Evolutionary conservation across 495 filamentous ascomycete species (phyloP).

Genomic region (Echria macrotheca): DNA sequence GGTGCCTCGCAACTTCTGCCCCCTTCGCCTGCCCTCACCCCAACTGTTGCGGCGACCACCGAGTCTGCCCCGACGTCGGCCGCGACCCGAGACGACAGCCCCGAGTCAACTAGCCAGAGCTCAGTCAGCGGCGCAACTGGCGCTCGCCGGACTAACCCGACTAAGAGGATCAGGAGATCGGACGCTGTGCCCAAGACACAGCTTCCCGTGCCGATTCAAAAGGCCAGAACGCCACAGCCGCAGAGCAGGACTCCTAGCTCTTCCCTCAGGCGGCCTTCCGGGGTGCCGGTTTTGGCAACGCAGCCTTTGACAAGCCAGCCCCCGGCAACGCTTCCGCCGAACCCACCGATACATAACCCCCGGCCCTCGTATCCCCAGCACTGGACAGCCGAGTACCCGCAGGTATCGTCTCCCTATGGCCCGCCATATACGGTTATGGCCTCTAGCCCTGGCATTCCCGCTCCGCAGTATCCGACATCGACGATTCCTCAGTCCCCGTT

Average conservation of each 20-base stretch:
- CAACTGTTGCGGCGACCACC: constrained; percentile 13
- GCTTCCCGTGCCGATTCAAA: constrained; percentile 7
- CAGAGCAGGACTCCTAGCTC: constrained; percentile 5
- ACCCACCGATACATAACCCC: constrained; percentile 1
- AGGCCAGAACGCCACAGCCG: constrained; percentile 5
- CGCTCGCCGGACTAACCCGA: constrained; percentile 1
- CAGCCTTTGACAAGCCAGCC: constrained; percentile 3
- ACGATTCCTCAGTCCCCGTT: constrained; percentile 1
- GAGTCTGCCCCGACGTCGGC: not conserved
- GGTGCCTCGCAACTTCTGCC: constrained; percentile 16
- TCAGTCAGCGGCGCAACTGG: not conserved
- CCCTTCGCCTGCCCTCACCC: constrained; percentile 23
- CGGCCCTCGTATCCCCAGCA: constrained; percentile 1
- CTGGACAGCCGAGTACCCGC: constrained; percentile 10
- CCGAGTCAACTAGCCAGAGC: constrained; percentile 1
- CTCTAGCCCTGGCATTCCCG: constrained; percentile 6
- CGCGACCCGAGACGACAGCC: constrained; percentile 6
- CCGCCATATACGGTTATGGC: constrained; percentile 2
- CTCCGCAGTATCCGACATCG: not conserved
- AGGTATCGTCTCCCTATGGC: constrained; percentile 5
- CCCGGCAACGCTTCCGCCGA: not conserved
- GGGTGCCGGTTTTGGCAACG: constrained; percentile 1
- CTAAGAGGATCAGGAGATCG: constrained; percentile 6
- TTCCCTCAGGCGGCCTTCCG: constrained; percentile 6
- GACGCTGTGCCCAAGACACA: constrained; percentile 1